Evolutionary conservation across 2,329 filamentous ascomycete genomes (phyloP), one percentile per base, ranked within the genome.

Genomic region (Amphichorda felina): DNA sequence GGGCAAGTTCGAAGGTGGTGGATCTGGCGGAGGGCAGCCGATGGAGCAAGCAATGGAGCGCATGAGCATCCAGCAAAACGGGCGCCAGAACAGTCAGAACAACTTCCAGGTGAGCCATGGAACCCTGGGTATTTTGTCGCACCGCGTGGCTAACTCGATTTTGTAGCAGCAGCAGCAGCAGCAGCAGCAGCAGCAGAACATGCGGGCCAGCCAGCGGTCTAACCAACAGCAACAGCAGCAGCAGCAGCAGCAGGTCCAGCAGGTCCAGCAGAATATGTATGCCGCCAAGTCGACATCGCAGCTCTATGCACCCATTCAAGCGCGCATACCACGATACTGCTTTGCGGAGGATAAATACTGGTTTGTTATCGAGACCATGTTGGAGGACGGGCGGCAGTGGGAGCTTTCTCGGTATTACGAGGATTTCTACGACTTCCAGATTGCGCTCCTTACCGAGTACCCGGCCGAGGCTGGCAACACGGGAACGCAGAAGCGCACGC

Each of bases 351-450:
- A 95, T 47, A 95, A 95, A 56, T 96, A 96, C 59, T 96, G 91
- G 86, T 98, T 96, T 51, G 84, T 95, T 37, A 89, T 98, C 40
- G 88, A 95, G 56, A 86, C 84, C 17, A 72, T 80, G 48, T 75
- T 96, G 57, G 86, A 94, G 51, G 88, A 96, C 53, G 88, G 87
- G 33, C 74, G 84, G 32, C 80, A 84, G 51, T 96, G 88, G 87
- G 88, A 95, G 54, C 64, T 98, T 34, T 89, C 86, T 27, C 78
- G 91, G 43, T 91, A 94, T 52, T 98, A 98, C 52, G 87, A 96
- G 56, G 91, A 96, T 61, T 98, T 98, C 54, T 98, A 96, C 61
- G 91, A 96, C 57, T 89, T 96, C 56, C 91, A 98, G 56, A 96
- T 96, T 51, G 85, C 87, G 22, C 76, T 98, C 8, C 74, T 98